Evolutionary conservation across 2,329 filamentous ascomycete species (phyloP), one percentile per base, ranked within the genome.

Genomic region (Colletotrichum cordylinicola): DNA sequence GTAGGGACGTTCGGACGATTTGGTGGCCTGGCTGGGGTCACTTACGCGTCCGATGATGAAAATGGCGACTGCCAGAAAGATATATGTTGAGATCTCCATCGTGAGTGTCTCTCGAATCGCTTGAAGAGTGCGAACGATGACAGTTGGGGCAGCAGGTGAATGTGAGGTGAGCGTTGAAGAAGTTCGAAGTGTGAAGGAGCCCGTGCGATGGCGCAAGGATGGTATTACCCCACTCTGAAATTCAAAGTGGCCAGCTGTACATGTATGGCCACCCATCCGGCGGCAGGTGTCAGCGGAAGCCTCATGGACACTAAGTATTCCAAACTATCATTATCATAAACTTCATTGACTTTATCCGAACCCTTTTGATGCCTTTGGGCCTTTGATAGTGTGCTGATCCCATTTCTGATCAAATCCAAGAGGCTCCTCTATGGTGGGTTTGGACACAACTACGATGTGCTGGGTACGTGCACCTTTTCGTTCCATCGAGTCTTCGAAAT

Each of bases 251-350:
- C 43, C 43, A 48, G 18, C 43, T 12, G 18, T 0, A 0, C 18
- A 48, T 12, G 0, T 7, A 3, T 3, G 3, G 10, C 2, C 2
- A n/a, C 1, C 0, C 43, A 48, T 21, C 43, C 12, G 43, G 18
- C 10, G 43, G 9, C 43, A 48, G 43, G 18, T 48, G 18, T 12
- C 37, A 9, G 4, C 39, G 18, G 39, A 10, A n/a, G 39, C 16
- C 37, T 43, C 8, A 9, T 18, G 4, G 7, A 18, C 15, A 39
- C 7, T 8, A 16, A 3, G 35, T 0, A 4, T 33, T 39, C 37
- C 16, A 18, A 39, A 39, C 37, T 39, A 43, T 43, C 8, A 3
- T 3, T 43, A 8, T 43, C 39, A n/a, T 43, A n/a, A 43, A 10
- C 2, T 43, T 43, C 1, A 43, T 43, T 6, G 16, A 10, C 0